Base-by-base conservation (phyloP, 805 yeast genomes). In the Schwanniomyces sp. region DNA sequence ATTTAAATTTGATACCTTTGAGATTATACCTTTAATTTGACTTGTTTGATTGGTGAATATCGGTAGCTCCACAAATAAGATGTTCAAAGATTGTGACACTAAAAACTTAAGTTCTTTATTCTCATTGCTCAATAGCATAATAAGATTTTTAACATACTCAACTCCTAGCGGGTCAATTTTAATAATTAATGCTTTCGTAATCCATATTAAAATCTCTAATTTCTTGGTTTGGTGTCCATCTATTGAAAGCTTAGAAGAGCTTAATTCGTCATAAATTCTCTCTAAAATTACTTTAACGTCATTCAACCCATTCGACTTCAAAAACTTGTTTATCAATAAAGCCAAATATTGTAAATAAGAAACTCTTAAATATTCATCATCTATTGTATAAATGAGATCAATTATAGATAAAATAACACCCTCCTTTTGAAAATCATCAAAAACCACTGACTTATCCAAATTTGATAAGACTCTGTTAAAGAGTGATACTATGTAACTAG, bases 201-300 rank as follows among this genome's bases (percentile, higher is more conserved):
- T 64, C 96, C 96, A 91, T 2, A 85, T 69, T 9, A 75, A 62
- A 0, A 76, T 59, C 60, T 89, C 96, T 36, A 87, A 62, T 10
- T 68, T 54, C 21, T 56, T 51, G 3, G 17, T 21, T 29, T 30
- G 27, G 7, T 10, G 26, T 26, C 37, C 37, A 25, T 40, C 25
- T 17, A 34, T 34, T 7, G 12, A 16, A 3, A 39, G 5, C 5
- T 40, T 37, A 11, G 27, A 17, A 16, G 28, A 16, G 26, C 16
- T 36, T 9, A 24, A 27, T 7, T 34, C 27, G 5, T 29, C 44
- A 27, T 49, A 54, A n/a, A 49, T 48, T 12, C 46, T 12, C 4
- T 46, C 44, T 34, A 63, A 45, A 9, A 6, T 44, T 12, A 11
- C 11, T 30, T 37, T 25, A 17, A 44, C 14, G 6, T 11, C 8